Evolutionary conservation across 768 basidiomycete species (phyloP).

Genomic region (Gloeostereum incarnatum): DNA sequence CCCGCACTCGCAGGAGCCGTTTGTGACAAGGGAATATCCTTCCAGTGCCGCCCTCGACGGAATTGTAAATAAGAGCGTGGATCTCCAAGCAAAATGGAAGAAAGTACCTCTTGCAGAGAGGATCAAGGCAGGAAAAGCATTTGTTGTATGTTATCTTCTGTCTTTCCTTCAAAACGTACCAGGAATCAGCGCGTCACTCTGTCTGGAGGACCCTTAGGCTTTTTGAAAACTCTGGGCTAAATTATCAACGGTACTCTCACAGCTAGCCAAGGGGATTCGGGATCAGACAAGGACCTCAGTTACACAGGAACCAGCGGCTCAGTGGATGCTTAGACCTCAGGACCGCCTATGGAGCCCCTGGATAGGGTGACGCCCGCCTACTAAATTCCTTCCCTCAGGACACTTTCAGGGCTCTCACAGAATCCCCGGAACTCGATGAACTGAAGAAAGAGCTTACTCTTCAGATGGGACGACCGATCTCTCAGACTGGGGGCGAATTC

Average conservation of each 20-base stretch:
- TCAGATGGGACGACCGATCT: constrained; percentile 89
- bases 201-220: background rate
- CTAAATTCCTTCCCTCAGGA: constrained; percentile 23
- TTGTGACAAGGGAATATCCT: constrained; percentile 61
- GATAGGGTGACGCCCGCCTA: too few relatives aligned
- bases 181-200: background rate
- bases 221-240: too few relatives aligned
- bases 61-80: constrained; percentile 44
- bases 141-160: constrained; percentile 20
- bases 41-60: constrained; percentile 47
- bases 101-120: constrained; percentile 65
- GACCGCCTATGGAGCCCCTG: too few relatives aligned
- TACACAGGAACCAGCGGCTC: too few relatives aligned
- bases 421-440: too few relatives aligned
- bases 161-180: background rate
- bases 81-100: constrained; percentile 72
- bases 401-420: constrained; percentile 37
- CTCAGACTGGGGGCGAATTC: constrained; percentile 73
- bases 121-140: constrained; percentile 48
- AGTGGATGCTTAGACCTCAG: too few relatives aligned
- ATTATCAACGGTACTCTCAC: too few relatives aligned
- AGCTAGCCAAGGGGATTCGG: too few relatives aligned
- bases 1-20: constrained; percentile 70
- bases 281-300: too few relatives aligned
- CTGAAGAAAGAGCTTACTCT: constrained; percentile 69